Base-by-base conservation (phyloP, 2,329 filamentous ascomycete species). In the Ophiostoma perfectum region DNA sequence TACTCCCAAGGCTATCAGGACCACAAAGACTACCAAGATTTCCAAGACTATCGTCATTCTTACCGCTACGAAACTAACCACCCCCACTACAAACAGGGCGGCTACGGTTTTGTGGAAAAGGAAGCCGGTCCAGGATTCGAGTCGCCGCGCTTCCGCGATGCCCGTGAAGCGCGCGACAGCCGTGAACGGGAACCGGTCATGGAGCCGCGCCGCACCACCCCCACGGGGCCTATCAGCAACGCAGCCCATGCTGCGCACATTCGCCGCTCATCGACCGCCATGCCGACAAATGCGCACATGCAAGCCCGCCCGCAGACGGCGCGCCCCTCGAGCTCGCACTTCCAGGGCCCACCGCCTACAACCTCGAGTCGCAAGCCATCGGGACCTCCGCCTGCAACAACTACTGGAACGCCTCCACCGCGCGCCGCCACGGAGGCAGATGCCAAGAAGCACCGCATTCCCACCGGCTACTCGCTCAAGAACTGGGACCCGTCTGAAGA, bases 401-500 rank as follows among this genome's bases (percentile, higher is more conserved):
- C 73, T 42, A 38, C 73, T 60, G 36, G 72, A 49, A 75, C 79
- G 12, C 75, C 78, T 16, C 71, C 78, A 8, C 72, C 78, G 9
- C 76, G 78, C 67, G 80, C 81, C 74, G 86, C 86, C 5, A 89
- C 86, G 42, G 84, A 87, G 71, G 80, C 79, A 12, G 86, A 89
- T 76, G 85, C 86, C 47, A 82, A 81, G 75, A 81, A 79, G 77
- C 90, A 91, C 75, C 85, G 87, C 70, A 97, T 99, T 69, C 93
- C 95, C 1, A 79, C 88, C 1, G 94, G 95, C 71, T 99, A 96
- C 81, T 96, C 92, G 39, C 88, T 94, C 77, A 98, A 98, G 84
- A 96, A 98, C 82, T 98, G 95, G 95, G 95, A 99, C 77, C 94
- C 94, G 0, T 88, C 87, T 41, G 94, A 98, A 81, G 88, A 93